Percentiles rank a stretch among this genome's conserved stretches.
phyloP scores from a whole-genome alignment of 2,329 filamentous ascomycete species.

The Capronia coronata region DNA sequence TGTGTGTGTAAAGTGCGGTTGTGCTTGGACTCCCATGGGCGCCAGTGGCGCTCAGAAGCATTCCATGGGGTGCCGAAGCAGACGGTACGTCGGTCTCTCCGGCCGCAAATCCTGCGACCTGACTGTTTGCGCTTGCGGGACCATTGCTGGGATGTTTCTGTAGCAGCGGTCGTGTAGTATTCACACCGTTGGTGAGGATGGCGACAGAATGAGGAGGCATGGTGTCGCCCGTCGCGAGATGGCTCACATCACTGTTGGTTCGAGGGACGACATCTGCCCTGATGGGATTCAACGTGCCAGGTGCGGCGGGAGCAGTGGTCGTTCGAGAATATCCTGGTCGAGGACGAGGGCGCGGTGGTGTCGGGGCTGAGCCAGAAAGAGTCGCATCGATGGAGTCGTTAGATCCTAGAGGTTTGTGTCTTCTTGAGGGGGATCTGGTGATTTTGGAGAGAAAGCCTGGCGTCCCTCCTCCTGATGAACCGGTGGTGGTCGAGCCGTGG shows the following conservation, averaged over 20 bases:
- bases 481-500: constrained; percentile 9
- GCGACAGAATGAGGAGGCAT: constrained; percentile 14
- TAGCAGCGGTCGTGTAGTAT: constrained; percentile 6
- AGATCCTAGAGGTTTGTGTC: constrained; percentile 25
- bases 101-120: constrained; percentile 1
- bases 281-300: constrained; percentile 12
- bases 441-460: constrained; percentile 27
- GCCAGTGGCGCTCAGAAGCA: constrained; percentile 9
- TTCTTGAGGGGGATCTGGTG: constrained; percentile 25
- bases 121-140: constrained; percentile 1
- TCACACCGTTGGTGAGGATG: constrained; percentile 5
- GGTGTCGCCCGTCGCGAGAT: constrained; percentile 7
- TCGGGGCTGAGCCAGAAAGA: constrained; percentile 9
- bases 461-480: constrained; percentile 16
- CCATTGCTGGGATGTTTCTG: constrained; percentile 14
- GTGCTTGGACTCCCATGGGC: constrained; percentile 5
- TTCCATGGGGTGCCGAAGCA: constrained; percentile 16
- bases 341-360: constrained; percentile 17
- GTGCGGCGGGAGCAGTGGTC: constrained; percentile 19
- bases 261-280: constrained; percentile 15
- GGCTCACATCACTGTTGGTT: constrained; percentile 20
- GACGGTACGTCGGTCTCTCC: constrained; percentile 15
- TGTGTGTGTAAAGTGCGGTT: constrained; percentile 50
- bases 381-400: constrained; percentile 22
- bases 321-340: constrained; percentile 17